Conservation (phyloP, 169 alveolate species). For the Theileria annulata region DNA sequence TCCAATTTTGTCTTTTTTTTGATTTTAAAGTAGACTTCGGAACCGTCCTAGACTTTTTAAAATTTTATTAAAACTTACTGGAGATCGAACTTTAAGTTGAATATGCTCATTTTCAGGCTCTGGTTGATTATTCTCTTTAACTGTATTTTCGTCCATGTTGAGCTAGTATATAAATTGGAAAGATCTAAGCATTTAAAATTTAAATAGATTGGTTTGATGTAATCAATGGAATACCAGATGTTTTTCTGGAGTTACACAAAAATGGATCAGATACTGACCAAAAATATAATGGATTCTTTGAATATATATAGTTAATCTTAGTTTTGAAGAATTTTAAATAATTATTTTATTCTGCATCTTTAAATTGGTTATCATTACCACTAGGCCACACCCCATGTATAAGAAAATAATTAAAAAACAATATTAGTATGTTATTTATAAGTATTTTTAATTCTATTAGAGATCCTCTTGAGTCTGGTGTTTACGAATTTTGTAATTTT, state of each 20-base stretch:
- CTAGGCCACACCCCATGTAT: constrained; percentile 9
- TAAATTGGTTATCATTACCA: background rate
- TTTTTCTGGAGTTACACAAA: background rate
- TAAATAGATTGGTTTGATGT: background rate
- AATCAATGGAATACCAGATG: background rate
- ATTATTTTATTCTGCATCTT: background rate
- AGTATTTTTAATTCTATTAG: constrained; percentile 20
- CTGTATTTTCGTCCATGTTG: constrained; percentile 5
- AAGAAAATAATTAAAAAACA: background rate
- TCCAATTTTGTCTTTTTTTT: constrained; percentile 92
- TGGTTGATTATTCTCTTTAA: background rate
- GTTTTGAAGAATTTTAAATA: background rate
- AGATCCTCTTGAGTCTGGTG: constrained; percentile 19
- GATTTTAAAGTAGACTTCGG: constrained; percentile 93
- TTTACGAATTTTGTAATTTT: constrained; percentile 22
- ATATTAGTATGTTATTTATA: constrained; percentile 18
- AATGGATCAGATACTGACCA: background rate
- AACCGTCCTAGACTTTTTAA: constrained; percentile 87
- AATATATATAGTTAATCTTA: no score
- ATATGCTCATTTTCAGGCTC: constrained; percentile 68
- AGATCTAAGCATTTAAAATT: background rate
- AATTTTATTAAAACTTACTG: constrained; percentile 57
- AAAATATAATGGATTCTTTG: background rate
- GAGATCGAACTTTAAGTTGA: constrained; percentile 80
- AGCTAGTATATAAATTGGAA: background rate